Percentiles rank a stretch among this genome's conserved stretches.
Conservation (phyloP, 1,284 basidiomycete species). For the Puccinia hordei region DNA sequence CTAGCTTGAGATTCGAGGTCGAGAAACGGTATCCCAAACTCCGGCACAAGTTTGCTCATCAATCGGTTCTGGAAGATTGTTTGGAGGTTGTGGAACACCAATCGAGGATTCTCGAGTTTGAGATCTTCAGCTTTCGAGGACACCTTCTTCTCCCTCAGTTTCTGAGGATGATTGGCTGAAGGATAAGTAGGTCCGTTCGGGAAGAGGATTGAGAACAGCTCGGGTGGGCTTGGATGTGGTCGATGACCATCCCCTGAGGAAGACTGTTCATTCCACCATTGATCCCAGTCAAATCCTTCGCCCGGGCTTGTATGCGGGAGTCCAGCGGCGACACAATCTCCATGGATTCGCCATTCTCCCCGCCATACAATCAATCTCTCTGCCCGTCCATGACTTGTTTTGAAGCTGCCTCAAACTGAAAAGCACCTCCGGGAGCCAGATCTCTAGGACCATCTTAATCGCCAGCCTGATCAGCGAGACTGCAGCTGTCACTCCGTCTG, state of each 20-base stretch:
- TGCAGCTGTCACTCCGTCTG: slow-evolving; percentile 18
- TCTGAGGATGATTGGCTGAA: slow-evolving; percentile 21
- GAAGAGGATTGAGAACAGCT: slow-evolving; percentile 43
- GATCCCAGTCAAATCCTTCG: slow-evolving; percentile 33
- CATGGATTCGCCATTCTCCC: slow-evolving; percentile 56
- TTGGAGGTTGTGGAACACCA: slow-evolving; percentile 56
- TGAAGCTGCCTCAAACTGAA: slow-evolving; percentile 52
- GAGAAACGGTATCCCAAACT: slow-evolving; percentile 55
- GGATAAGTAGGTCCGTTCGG: not conserved
- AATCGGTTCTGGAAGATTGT: slow-evolving; percentile 56
- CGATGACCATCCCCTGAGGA: slow-evolving; percentile 52
- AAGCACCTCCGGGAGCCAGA: slow-evolving; percentile 57
- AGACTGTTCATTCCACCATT: slow-evolving; percentile 52
- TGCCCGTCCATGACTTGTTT: slow-evolving; percentile 22
- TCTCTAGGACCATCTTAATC: slow-evolving; percentile 52
- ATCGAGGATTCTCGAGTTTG: slow-evolving; percentile 11
- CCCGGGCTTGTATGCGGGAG: not conserved
- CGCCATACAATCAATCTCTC: slow-evolving; percentile 56
- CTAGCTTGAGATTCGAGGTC: slow-evolving; percentile 56
- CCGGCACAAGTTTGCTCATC: slow-evolving; percentile 52
- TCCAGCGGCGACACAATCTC: slow-evolving; percentile 52
- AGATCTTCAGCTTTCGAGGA: not conserved
- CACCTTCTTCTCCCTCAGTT: not conserved
- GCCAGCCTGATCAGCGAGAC: slow-evolving; percentile 37
- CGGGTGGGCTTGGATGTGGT: slow-evolving; percentile 51